Base-by-base conservation (phyloP, 225 moss, liverwort and hornwort genomes). In the Lunularia cruciata region DNA sequence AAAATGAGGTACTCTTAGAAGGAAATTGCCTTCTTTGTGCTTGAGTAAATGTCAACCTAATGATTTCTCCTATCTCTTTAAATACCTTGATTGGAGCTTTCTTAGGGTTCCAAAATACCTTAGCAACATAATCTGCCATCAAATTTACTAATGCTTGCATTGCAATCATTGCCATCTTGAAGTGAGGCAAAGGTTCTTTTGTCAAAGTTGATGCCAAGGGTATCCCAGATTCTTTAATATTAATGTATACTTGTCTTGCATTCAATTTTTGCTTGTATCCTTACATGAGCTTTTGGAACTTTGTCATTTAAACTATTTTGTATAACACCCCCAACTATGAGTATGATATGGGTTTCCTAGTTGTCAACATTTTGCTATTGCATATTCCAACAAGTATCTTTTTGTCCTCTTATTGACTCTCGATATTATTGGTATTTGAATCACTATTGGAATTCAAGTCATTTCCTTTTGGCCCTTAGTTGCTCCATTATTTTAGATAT, bases 71-170 rank as follows among this genome's bases (percentile, higher is more conserved):
- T 91, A 98, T 98, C 81, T 98, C 98, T 77, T 98, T 98, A 0
- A 93, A 91, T 31, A 98, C 98, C 98, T 98, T 98, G 43, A 98
- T 91, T 59, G 98, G 98, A 67, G 89, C 93, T 76, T 93, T 98
- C 85, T 98, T 91, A 57, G 93, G 91, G 72, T 93, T 98, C 98
- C 98, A 98, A 34, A 98, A 88, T 35, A 93, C 98, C 78, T 93
- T 98, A 6, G 98, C 93, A 39, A 98, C 92, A 79, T 98, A 93
- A 76, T 98, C 98, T 18, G 98, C 89, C 91, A 98, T 93, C 35
- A 98, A 77, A 67, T 93, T 93, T 51, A 93, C 88, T 47, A 93
- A 91, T 4, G 98, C 89, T 81, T 93, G 90, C 33, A 89, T 89
- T 62, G 98, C 93, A 78, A 93, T 84, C 27, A 89, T 84, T 26